Conservation (phyloP, 352 stramenopile species). For the Globisporangium nodosum region DNA sequence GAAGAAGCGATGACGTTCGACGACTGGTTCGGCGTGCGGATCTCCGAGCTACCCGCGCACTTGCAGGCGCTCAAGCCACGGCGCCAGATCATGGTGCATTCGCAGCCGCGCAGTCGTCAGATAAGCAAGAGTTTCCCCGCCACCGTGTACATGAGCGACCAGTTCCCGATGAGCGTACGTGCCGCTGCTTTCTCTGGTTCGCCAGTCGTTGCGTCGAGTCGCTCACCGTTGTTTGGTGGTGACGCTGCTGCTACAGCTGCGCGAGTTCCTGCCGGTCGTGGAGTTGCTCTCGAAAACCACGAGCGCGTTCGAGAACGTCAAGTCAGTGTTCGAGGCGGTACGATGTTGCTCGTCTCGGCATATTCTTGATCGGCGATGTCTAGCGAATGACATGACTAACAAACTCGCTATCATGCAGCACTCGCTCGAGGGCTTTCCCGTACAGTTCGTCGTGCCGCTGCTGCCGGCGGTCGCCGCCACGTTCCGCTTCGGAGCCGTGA, state of each 20-base stretch:
- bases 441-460: constrained; percentile 69
- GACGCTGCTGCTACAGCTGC: constrained; percentile 20
- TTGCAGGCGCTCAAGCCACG: constrained; percentile 32
- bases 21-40: constrained; percentile 51
- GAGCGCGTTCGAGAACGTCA: constrained; percentile 51
- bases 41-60: constrained; percentile 27
- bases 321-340: constrained; percentile 58
- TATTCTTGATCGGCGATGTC: too few species aligned
- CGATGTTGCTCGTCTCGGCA: constrained; percentile 1
- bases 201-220: background rate
- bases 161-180: constrained; percentile 53
- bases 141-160: constrained; percentile 50
- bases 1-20: constrained; percentile 48
- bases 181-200: background rate
- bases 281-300: constrained; percentile 68
- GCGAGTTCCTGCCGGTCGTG: constrained; percentile 56
- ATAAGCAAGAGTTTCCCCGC: constrained; percentile 52
- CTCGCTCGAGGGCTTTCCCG: constrained; percentile 48
- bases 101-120: constrained; percentile 35
- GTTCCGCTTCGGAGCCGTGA: constrained; percentile 49
- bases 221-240: background rate
- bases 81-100: constrained; percentile 45
- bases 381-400: background rate
- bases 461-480: constrained; percentile 54
- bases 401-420: constrained; percentile 14